A percentile compares a stretch with the other conserved stretches of the same genome.
Conservation (phyloP, 2,329 filamentous ascomycete genomes). For the Epichloe brachyelytri region DNA sequence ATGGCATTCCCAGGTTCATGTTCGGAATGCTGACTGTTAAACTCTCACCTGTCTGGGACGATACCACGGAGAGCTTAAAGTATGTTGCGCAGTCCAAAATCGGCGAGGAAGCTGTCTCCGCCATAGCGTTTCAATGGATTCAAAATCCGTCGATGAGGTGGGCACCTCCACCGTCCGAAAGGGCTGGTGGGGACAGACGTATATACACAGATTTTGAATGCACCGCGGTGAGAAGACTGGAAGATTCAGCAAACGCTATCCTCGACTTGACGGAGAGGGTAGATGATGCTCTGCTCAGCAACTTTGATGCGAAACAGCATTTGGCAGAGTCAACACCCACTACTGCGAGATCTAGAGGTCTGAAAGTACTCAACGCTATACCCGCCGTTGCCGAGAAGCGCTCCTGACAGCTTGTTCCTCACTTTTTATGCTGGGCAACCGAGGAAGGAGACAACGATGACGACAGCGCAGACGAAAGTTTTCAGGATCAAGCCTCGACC, state of each 20-base stretch:
- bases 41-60: constrained; percentile 77
- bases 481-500: constrained; percentile 23
- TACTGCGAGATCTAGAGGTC: constrained; percentile 60
- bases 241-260: constrained; percentile 35
- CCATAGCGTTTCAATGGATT: constrained; percentile 70
- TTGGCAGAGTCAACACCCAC: constrained; percentile 35
- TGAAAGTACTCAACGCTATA: constrained; percentile 62
- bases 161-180: constrained; percentile 28
- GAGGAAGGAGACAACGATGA: constrained; percentile 30
- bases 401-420: constrained; percentile 72
- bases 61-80: constrained; percentile 63
- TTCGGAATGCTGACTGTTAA: constrained; percentile 84
- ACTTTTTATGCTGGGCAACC: constrained; percentile 70
- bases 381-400: constrained; percentile 73
- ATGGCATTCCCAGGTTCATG: constrained; percentile 66
- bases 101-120: constrained; percentile 61
- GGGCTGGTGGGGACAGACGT: constrained; percentile 20
- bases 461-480: constrained; percentile 23
- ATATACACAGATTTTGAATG: constrained; percentile 71
- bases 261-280: constrained; percentile 40
- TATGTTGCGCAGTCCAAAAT: constrained; percentile 55
- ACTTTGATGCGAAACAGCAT: constrained; percentile 53
- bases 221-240: constrained; percentile 53
- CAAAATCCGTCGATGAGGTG: constrained; percentile 42
- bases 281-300: constrained; percentile 43